Conservation (phyloP, 139 green algal species). For the Spirogloea muscicola region DNA sequence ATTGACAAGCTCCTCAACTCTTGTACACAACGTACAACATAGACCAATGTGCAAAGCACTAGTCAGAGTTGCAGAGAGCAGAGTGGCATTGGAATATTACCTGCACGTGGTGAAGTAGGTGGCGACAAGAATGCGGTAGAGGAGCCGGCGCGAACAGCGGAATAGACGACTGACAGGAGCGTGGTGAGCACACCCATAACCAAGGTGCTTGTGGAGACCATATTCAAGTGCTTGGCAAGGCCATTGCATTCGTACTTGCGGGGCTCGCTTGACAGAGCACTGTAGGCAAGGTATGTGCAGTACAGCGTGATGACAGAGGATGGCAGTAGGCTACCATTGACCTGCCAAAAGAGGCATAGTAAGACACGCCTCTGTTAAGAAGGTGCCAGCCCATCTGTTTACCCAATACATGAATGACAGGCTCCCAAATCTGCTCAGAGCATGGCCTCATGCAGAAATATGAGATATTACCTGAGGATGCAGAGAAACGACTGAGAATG, state of each 20-base stretch:
- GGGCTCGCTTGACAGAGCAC: slow-evolving; percentile 74
- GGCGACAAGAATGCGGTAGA: slow-evolving; percentile 58
- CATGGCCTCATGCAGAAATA: no score
- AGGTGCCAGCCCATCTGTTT: no score
- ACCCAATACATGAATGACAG: no score
- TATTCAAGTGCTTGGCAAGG: slow-evolving; percentile 64
- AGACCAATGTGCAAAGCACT: no score
- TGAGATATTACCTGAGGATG: slow-evolving; percentile 39
- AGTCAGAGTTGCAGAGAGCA: no score
- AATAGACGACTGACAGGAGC: slow-evolving; percentile 87
- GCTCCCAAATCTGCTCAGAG: no score
- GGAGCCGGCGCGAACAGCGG: slow-evolving; percentile 83
- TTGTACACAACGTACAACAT: no score
- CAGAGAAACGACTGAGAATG: slow-evolving; percentile 53
- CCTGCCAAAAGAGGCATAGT: no score
- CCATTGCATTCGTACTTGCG: slow-evolving; percentile 80
- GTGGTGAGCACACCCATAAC: slow-evolving; percentile 77
- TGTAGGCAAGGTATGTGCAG: slow-evolving; percentile 85
- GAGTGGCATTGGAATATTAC: no score
- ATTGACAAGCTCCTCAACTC: no score
- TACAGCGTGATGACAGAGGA: slow-evolving; percentile 78
- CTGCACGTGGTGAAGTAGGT: no score
- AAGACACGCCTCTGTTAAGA: no score
- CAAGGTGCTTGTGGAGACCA: slow-evolving; percentile 70
- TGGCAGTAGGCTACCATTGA: slow-evolving; percentile 77